Base-by-base conservation (phyloP, 179 eudicot genomes). In the Kewa caespitosa region DNA sequence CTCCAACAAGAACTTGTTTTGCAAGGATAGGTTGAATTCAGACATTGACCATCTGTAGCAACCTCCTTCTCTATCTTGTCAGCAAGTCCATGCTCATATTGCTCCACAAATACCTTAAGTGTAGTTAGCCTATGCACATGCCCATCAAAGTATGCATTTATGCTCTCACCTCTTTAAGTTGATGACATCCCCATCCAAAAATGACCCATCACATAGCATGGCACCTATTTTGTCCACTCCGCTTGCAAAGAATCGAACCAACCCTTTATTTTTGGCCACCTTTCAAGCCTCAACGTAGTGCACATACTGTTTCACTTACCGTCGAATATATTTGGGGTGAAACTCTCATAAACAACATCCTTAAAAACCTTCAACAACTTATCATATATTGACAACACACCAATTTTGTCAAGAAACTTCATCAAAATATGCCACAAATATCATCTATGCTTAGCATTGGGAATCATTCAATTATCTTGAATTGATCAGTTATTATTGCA, bases 391-490 rank as follows among this genome's bases (percentile, higher is more conserved):
- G 6, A 18, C 41, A 22, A 20, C n/a, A 8, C 13, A 9, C 57
- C 37, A 20, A 62, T 5, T 13, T 73, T 73, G 38, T 33, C 42
- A 13, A 12, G 8, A 6, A 73, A 73, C 36, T 43, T 73, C 32
- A 15, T 13, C 6, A 73, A 32, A 22, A 61, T 73, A 23, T 73
- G 67, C 57, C 76, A 23, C 41, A 73, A 73, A 12, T 54, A 39
- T 69, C 68, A 73, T 13, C 59, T 36, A 62, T 74, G 76, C 18
- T 22, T n/a, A 18, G 76, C 17, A 4, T 36, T 18, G 12, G 74
- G 46, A 34, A 71, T n/a, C n/a, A n/a, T n/a, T n/a, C n/a, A n/a
- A n/a, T n/a, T n/a, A n/a, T n/a, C n/a, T n/a, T n/a, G n/a, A n/a
- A n/a, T n/a, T n/a, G n/a, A n/a, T n/a, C n/a, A n/a, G n/a, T n/a